Conservation (phyloP, 2,329 filamentous ascomycete species). For the Torrubiellomyces zombiae region DNA sequence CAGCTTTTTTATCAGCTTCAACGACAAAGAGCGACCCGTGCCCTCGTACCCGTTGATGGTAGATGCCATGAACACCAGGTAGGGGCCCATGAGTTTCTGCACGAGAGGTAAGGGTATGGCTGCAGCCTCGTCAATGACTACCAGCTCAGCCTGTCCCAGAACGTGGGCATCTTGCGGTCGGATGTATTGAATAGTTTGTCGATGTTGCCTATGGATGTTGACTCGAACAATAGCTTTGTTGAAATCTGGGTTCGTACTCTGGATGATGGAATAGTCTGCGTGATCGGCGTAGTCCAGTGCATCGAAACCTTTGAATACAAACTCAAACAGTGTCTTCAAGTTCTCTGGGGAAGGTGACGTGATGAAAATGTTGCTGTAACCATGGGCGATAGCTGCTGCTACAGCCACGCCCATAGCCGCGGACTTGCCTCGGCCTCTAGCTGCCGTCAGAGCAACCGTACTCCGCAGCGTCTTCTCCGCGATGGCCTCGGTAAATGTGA, state of each 20-base stretch:
- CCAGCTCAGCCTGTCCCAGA: slow-evolving; percentile 80
- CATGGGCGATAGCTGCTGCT: slow-evolving; percentile 83
- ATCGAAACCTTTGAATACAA: slow-evolving; percentile 96
- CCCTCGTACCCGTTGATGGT: slow-evolving; percentile 99
- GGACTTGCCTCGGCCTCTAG: slow-evolving; percentile 89
- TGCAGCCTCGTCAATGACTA: slow-evolving; percentile 95
- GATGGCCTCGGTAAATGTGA: slow-evolving; percentile 93
- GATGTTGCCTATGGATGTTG: slow-evolving; percentile 85
- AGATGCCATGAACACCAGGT: slow-evolving; percentile 97
- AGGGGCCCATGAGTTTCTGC: slow-evolving; percentile 86
- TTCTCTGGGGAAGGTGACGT: slow-evolving; percentile 96
- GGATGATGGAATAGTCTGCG: slow-evolving; percentile 92
- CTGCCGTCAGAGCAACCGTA: slow-evolving; percentile 86
- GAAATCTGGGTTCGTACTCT: slow-evolving; percentile 95
- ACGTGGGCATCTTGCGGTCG: slow-evolving; percentile 92
- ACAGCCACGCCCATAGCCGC: slow-evolving; percentile 89
- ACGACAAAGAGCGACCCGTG: slow-evolving; percentile 80
- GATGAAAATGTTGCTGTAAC: slow-evolving; percentile 98
- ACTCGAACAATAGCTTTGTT: slow-evolving; percentile 98
- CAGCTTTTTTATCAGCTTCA: slow-evolving; percentile 94
- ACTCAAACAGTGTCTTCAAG: slow-evolving; percentile 95
- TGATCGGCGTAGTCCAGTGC: slow-evolving; percentile 87
- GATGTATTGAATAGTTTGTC: slow-evolving; percentile 97
- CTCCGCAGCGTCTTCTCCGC: slow-evolving; percentile 88
- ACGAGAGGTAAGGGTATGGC: slow-evolving; percentile 90